Base-by-base conservation (phyloP, 768 basidiomycete species). In the Boletellus ananiceps region DNA sequence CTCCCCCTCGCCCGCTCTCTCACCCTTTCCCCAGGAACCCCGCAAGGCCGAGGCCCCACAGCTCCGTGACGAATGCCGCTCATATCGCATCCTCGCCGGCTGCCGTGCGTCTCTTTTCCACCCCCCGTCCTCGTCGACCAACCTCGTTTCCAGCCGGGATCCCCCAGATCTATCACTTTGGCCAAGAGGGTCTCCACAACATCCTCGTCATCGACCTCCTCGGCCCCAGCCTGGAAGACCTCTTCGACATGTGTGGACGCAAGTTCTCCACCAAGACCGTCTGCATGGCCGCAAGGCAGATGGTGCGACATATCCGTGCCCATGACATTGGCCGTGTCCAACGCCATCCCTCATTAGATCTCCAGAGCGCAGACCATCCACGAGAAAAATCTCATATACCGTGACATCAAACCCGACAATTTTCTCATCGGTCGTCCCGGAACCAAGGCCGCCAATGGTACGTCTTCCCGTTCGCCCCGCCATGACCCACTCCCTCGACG, bases 351-450 rank as follows among this genome's bases (percentile, higher is more conserved):
- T 36, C 51, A 31, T 33, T 56, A 98, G 95, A 76, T 99, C 51
- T 82, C 90, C 43, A 84, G 96, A 60, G 93, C 96, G 16, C 95
- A 98, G 70, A 95, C 89, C 15, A 97, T 99, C 45, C 96, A 99
- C 70, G 95, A 97, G 71, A 98, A 97, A 80, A 97, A 96, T 71
- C 82, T 99, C 62, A 98, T 99, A 61, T 98, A 99, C 69, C 88
- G 96, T 47, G 96, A 99, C 68, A 98, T 99, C 75, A 99, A 99
- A 70, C 96, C 96, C 9, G 96, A 98, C 74, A 99, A 99, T 71
- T 99, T 99, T 69, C 80, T 99, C 57, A 87, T 98, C 64, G 96
- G 96, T 33, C 85, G 95, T 18, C 86, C 95, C 8, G 85, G 84
- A 33, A 96, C 93, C 18, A 97, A 97, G 73, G 82, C 79, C 40